Base-by-base conservation (phyloP, 768 basidiomycete genomes). In the Paxillus ammoniavirescens region DNA sequence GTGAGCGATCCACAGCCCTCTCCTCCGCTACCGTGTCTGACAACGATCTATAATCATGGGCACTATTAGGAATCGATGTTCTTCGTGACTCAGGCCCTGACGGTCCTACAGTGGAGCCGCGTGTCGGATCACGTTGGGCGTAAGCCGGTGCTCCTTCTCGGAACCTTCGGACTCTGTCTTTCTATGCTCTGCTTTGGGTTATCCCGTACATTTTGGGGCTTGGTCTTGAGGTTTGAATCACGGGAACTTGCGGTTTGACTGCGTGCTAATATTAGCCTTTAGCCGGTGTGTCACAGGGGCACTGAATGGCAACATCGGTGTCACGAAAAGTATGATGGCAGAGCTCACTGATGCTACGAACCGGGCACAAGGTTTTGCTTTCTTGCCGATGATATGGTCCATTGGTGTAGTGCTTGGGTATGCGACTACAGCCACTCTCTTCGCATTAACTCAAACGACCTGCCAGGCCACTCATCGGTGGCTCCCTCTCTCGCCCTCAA, bases 111-210 rank as follows among this genome's bases (percentile, higher is more conserved):
- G 49, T 91, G 88, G 87, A 84, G 84, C 62, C 78, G 85, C 28
- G 56, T 82, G 14, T 89, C 87, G 10, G 89, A 90, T 62, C 71
- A 74, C 41, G 69, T 90, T 14, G 88, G 89, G 8, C 82, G 89
- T 37, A 89, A 85, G 61, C 88, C 89, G 0, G 82, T 91, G 28
- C 81, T 91, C 53, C 74, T 90, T 42, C 72, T 68, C 2, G 89
- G 88, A 0, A 70, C 89, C 3, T 69, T 78, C 23, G 87, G 87
- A 2, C 62, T 87, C 12, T 81, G 81, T 1, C 18, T 84, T 9
- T 87, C 85, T 0, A 87, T 90, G 84, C 80, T 79, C 56, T 81
- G 76, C 60, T 88, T 89, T 58, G 88, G 88, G 13, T 70, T 90
- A 23, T 88, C 86, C 4, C 80, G 66, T 33, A 84, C 85, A 1